Evolutionary conservation across 2,329 filamentous ascomycete genomes (phyloP), one percentile per base, ranked within the genome.

Genomic region (Dendryphion nanum): DNA sequence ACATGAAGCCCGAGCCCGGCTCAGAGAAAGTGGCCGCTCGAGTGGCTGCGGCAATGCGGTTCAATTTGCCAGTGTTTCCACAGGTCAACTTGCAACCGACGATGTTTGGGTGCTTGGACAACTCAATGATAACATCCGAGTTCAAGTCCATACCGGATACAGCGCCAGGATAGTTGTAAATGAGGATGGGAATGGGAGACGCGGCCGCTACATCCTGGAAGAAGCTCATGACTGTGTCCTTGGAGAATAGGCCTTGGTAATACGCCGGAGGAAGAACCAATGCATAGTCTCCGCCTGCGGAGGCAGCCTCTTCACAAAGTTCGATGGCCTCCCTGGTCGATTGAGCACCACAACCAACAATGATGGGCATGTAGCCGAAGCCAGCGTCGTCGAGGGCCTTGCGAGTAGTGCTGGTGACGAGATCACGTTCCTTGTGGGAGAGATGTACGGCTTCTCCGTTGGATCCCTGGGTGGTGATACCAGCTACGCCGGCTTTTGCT

Each of bases 361-460:
- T 85, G 46, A 91, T 67, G 24, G 85, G 85, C 66, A 89, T 72
- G 47, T 77, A 68, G 1, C 72, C 58, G 64, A 78, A 87, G 2
- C 85, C 84, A 20, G 80, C 77, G 8, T 75, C 72, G 58, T 87
- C 78, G 30, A 90, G 73, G 12, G 85, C 84, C 44, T 77, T 74
- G 28, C 86, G 81, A 2, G 85, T 89, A 21, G 82, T 80, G 35
- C 71, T 70, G 5, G 84, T 89, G 52, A 91, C 79, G 35, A 79
- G 69, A 33, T 77, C 76, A 42, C 86, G 79, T 68, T 91, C 86
- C 17, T 76, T 71, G 52, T 83, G 82, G 30, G 82, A 81, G 21
- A 91, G 75, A 57, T 89, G 86, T 10, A 89, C 85, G 6, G 87
- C 86, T 70, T 93, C 87, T 53, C 86, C 86, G 58, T 91, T 91